Percentiles rank a stretch among this genome's conserved stretches.
Evolutionary conservation across 257 asterid genomes (phyloP).

Genomic region (Ehretia macrophylla): DNA sequence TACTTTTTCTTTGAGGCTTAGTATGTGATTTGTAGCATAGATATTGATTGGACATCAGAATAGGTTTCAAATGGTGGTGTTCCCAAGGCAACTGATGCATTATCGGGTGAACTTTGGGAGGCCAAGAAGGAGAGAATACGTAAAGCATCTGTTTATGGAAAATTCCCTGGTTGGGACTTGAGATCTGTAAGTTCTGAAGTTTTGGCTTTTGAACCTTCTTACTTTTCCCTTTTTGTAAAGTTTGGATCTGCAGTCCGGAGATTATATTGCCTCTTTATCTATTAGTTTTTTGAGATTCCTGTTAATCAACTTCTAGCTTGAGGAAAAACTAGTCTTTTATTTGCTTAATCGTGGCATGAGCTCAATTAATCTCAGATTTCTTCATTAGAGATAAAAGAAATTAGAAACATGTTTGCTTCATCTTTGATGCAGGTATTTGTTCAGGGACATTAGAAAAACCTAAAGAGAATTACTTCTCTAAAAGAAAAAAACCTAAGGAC

Average conservation of each 20-base stretch:
- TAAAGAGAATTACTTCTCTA: no score
- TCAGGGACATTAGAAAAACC: no score
- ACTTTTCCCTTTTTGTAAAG: neutral
- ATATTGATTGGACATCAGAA: slow-evolving; percentile 17
- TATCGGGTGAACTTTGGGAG: slow-evolving; percentile 99
- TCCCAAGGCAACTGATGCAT: slow-evolving; percentile 82
- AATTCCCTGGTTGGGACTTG: slow-evolving; percentile 94
- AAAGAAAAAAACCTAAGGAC: no score
- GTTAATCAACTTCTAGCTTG: no score
- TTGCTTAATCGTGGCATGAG: no score
- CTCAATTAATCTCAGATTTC: no score
- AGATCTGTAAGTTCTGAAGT: slow-evolving; percentile 72
- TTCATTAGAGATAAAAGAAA: no score
- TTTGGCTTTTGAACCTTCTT: slow-evolving; percentile 4
- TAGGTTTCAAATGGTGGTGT: slow-evolving; percentile 77
- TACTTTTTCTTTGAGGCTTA: slow-evolving; percentile 10
- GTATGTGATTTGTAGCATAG: slow-evolving; percentile 13
- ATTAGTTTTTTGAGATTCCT: neutral
- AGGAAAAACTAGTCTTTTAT: no score
- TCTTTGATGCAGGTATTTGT: neutral
- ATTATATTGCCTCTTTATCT: neutral
- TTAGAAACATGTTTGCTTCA: neutral
- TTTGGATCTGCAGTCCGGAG: neutral
- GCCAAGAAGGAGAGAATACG: slow-evolving; percentile 93
- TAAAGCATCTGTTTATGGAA: slow-evolving; percentile 74